A percentile compares a stretch with the other conserved stretches of the same genome.
These are phyloP conservation scores for Cladosporium austrohemisphaericum DNA, from an alignment of 2,329 filamentous ascomycete species.

Conservation along the genomic window DNA sequence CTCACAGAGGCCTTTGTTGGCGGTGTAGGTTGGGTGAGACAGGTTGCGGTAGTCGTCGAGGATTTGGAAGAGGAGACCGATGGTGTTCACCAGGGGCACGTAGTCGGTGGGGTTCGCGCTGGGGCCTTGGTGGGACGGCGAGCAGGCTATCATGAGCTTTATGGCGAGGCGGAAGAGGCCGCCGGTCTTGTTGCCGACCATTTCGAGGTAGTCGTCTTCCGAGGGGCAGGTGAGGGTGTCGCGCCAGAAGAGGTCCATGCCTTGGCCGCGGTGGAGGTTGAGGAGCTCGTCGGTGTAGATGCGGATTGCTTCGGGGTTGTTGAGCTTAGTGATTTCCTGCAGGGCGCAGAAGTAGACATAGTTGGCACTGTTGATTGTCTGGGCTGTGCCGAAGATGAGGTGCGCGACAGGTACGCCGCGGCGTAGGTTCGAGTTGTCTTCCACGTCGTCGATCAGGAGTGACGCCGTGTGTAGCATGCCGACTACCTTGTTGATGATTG, in stretches of 20 bases:
- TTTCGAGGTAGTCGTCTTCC: conserved; percentile 88
- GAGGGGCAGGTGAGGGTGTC: conserved; percentile 79
- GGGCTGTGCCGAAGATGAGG: conserved; percentile 76
- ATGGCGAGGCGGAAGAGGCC: conserved; percentile 80
- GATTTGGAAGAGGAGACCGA: conserved; percentile 86
- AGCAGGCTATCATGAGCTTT: conserved; percentile 82
- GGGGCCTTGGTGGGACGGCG: conserved; percentile 33
- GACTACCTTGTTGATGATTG: conserved; percentile 73
- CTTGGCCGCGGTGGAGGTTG: conserved; percentile 81
- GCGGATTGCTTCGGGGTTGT: conserved; percentile 62
- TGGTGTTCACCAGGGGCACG: conserved; percentile 76
- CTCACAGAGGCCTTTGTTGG: conserved; percentile 91
- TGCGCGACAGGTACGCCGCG: conserved; percentile 79
- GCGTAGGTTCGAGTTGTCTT: conserved; percentile 73
- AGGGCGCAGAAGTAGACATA: conserved; percentile 83
- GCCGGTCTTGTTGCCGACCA: conserved; percentile 89
- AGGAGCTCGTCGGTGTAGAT: conserved; percentile 80
- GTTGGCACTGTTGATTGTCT: conserved; percentile 88
- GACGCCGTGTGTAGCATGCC: conserved; percentile 85
- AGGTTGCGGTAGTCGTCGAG: conserved; percentile 94
- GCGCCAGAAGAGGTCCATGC: conserved; percentile 89
- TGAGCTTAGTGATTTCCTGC: conserved; percentile 67
- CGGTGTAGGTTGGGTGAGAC: conserved; percentile 58
- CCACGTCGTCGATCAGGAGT: conserved; percentile 81
- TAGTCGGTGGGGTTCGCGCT: conserved; percentile 56